phyloP scores from a whole-genome alignment of 352 stramenopile species.

The Pythium rhizo-oryzae region DNA sequence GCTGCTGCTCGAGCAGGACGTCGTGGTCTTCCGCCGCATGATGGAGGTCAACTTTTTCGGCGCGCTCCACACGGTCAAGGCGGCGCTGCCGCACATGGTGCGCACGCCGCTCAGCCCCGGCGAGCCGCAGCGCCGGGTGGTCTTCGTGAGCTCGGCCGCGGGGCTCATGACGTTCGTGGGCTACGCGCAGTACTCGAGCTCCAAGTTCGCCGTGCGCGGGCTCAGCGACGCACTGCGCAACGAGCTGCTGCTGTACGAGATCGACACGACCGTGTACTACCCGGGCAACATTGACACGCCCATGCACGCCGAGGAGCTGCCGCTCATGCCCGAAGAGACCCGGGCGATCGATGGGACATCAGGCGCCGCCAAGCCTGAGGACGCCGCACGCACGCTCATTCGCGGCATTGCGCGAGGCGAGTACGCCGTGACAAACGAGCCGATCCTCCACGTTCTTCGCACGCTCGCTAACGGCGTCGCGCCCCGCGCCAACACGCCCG shows the following conservation, averaged over 20 bases:
- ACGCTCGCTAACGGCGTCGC: conserved; percentile 29
- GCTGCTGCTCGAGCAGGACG: conserved; percentile 54
- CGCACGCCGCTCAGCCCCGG: conserved; percentile 18
- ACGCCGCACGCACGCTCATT: conserved; percentile 48
- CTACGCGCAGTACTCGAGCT: conserved; percentile 86
- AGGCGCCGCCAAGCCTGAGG: conserved; percentile 15
- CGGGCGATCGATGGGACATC: not conserved
- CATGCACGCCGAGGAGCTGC: conserved; percentile 7
- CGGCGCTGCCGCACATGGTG: conserved; percentile 58
- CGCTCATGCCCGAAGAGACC: not conserved
- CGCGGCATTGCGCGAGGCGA: conserved; percentile 45
- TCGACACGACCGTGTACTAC: conserved; percentile 89
- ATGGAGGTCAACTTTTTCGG: conserved; percentile 69
- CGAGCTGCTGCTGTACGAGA: conserved; percentile 69
- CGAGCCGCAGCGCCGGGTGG: conserved; percentile 37
- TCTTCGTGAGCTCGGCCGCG: conserved; percentile 59
- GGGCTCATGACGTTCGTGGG: conserved; percentile 71
- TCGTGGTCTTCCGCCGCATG: conserved; percentile 38
- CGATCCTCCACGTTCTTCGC: conserved; percentile 46
- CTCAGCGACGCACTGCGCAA: conserved; percentile 90
- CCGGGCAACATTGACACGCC: conserved; percentile 67
- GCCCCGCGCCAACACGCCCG: conserved; percentile 1
- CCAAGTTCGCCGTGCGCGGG: conserved; percentile 91
- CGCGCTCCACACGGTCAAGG: conserved; percentile 58
- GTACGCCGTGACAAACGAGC: conserved; percentile 64